Percentiles rank a stretch among this genome's conserved stretches.
Evolutionary conservation across 495 filamentous ascomycete species (phyloP).

Genomic region (Sordaria brevicollis): DNA sequence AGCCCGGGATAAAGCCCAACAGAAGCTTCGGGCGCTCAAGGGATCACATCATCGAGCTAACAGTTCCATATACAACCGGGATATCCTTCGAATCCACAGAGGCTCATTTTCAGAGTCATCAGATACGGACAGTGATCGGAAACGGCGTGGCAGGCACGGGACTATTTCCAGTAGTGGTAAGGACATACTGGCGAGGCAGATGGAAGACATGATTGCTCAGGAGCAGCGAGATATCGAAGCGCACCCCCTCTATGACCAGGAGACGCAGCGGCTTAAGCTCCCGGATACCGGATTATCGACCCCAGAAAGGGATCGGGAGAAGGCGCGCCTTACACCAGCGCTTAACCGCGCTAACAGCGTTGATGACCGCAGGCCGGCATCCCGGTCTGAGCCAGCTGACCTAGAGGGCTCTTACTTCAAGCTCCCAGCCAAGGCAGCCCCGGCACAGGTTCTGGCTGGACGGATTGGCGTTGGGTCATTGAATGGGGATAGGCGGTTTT

Average conservation of each 20-base stretch:
- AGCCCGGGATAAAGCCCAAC: conserved; percentile 34
- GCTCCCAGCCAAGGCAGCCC: conserved; percentile 12
- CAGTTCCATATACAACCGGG: conserved; percentile 28
- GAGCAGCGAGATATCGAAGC: conserved; percentile 33
- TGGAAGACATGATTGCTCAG: conserved; percentile 52
- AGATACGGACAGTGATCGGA: conserved; percentile 34
- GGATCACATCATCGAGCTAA: conserved; percentile 36
- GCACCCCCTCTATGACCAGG: conserved; percentile 17
- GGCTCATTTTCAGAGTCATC: conserved; percentile 37
- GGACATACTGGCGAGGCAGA: conserved; percentile 55
- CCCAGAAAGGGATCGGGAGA: conserved; percentile 15
- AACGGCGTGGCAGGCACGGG: conserved; percentile 23
- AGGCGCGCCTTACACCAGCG: conserved; percentile 6
- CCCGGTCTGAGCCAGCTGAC: conserved; percentile 26
- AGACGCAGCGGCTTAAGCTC: conserved; percentile 19
- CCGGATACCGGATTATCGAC: conserved; percentile 16
- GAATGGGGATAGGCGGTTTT: conserved; percentile 18
- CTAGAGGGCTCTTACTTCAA: conserved; percentile 8
- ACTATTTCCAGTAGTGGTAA: conserved; percentile 32
- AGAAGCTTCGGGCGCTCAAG: conserved; percentile 39
- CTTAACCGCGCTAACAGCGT: conserved; percentile 7
- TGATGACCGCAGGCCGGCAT: conserved; percentile 17
- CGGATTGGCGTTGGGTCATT: conserved; percentile 26
- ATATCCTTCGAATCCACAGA: conserved; percentile 27
- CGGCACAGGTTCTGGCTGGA: conserved; percentile 13